Evolutionary conservation across 2,329 filamentous ascomycete genomes (phyloP).

Genomic region (Penicillium sp.): DNA sequence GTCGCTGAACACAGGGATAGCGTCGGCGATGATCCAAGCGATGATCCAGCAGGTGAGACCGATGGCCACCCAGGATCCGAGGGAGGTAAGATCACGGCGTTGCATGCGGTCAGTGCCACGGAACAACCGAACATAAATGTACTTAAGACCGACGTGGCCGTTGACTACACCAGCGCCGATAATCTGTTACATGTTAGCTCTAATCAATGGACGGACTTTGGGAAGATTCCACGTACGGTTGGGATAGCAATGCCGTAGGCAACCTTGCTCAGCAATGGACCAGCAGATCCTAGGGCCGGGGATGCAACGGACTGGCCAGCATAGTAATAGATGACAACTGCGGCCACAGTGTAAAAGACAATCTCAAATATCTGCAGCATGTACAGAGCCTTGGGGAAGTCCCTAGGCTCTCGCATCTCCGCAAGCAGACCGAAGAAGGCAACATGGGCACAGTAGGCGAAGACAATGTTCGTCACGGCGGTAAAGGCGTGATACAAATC

Average conservation of each 20-base stretch:
- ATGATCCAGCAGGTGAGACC: slow-evolving; percentile 53
- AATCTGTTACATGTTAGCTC: slow-evolving; percentile 39
- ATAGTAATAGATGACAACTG: slow-evolving; percentile 64
- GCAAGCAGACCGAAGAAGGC: slow-evolving; percentile 63
- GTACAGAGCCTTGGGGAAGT: slow-evolving; percentile 59
- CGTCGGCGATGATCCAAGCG: slow-evolving; percentile 63
- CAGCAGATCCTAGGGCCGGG: slow-evolving; percentile 61
- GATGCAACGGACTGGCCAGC: slow-evolving; percentile 57
- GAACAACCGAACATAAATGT: slow-evolving; percentile 61
- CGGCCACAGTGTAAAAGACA: slow-evolving; percentile 59
- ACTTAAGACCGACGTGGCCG: slow-evolving; percentile 60
- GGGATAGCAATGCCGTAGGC: slow-evolving; percentile 65
- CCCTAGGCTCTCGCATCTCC: slow-evolving; percentile 57
- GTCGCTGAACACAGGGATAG: slow-evolving; percentile 63
- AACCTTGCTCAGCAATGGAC: slow-evolving; percentile 53
- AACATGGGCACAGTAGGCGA: slow-evolving; percentile 65
- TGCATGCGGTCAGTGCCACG: slow-evolving; percentile 52
- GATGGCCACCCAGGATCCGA: slow-evolving; percentile 57
- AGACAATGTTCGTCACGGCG: slow-evolving; percentile 63
- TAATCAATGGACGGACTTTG: too few relatives aligned
- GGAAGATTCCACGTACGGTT: slow-evolving; percentile 41
- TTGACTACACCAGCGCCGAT: slow-evolving; percentile 66
- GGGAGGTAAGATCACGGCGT: slow-evolving; percentile 47
- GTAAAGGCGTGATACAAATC: slow-evolving; percentile 54
- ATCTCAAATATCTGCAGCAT: slow-evolving; percentile 57